Conservation (phyloP, 306 rosid species). For the Malus fusca region DNA sequence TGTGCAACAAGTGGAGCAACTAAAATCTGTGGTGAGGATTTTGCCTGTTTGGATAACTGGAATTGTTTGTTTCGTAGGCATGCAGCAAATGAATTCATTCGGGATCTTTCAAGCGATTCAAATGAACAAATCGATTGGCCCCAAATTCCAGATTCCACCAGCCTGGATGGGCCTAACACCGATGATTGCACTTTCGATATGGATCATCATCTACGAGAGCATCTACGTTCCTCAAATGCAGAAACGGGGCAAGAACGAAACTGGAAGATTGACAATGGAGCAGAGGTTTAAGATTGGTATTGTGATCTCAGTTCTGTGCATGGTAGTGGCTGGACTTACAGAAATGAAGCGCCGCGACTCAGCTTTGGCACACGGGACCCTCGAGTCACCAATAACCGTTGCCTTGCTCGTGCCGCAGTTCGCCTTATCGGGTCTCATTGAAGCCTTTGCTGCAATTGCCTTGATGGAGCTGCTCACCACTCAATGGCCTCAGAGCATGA, state of each 20-base stretch:
- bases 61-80: constrained; percentile 36
- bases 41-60: constrained; percentile 48
- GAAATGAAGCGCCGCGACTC: constrained; percentile 30
- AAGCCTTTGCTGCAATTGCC: constrained; percentile 51
- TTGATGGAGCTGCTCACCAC: constrained; percentile 53
- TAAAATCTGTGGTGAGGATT: constrained; percentile 32
- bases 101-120: constrained; percentile 57
- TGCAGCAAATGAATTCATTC: constrained; percentile 42
- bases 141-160: constrained; percentile 44
- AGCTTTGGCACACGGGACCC: constrained; percentile 18
- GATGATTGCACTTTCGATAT: constrained; percentile 41
- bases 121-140: constrained; percentile 35
- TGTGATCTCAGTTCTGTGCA: constrained; percentile 36
- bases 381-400: constrained; percentile 31
- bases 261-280: constrained; percentile 33
- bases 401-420: constrained; percentile 48
- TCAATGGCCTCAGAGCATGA: constrained; percentile 53
- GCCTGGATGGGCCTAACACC: constrained; percentile 51
- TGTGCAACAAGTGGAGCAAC: constrained; percentile 47
- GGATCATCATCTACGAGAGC: constrained; percentile 48
- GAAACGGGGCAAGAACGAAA: neutral
- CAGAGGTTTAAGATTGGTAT: constrained; percentile 33
- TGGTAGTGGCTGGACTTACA: constrained; percentile 33
- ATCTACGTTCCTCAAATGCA: constrained; percentile 22
- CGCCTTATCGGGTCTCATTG: constrained; percentile 41